Evolutionary conservation across 2,329 filamentous ascomycete genomes (phyloP), one percentile per base, ranked within the genome.

Genomic region (Alternaria consortialis): DNA sequence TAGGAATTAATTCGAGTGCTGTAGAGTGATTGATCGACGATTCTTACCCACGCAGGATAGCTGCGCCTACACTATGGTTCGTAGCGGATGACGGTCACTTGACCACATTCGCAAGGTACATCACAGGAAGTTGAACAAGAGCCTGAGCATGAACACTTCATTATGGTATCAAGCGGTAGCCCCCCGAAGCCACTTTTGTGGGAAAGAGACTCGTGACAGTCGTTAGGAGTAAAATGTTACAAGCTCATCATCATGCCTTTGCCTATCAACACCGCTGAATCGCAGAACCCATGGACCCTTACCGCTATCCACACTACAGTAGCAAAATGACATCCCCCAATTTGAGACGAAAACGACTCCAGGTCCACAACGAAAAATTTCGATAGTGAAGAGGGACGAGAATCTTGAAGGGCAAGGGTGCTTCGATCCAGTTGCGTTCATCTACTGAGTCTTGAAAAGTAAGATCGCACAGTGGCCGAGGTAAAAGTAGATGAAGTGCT

Each of bases 401-500:
- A 53, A 53, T 52, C 39, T 54, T 43, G 59, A 43, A 56, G 36
- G 39, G 34, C 32, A 25, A 58, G 46, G 53, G 47, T 47, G 37
- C 50, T 46, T 42, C 23, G 37, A 36, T 60, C 60, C 62, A 56
- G 23, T 56, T 44, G 48, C 51, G 57, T 27, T 17, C 54, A 56
- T 64, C 68, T 78, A 98, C 88, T 97, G 94, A 40, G 95, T 99
- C 87, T 99, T 99, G 89, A 98, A 99, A 54, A 99, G 89, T 58
- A 99, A 87, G 78, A 99, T 98, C 62, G 95, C 95, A 81, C 93
- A 97, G 85, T 98, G 95, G 56, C 95, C 95, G 62, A 99, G 91
- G 84, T 99, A 99, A 85, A 99, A 99, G 85, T 99, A 99, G 80
- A 99, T 97, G 85, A 99, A 99, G 82, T 99, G 95, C 84, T 98